Conservation (phyloP, 768 basidiomycete genomes). For the Neoboletus subvelutipes region DNA sequence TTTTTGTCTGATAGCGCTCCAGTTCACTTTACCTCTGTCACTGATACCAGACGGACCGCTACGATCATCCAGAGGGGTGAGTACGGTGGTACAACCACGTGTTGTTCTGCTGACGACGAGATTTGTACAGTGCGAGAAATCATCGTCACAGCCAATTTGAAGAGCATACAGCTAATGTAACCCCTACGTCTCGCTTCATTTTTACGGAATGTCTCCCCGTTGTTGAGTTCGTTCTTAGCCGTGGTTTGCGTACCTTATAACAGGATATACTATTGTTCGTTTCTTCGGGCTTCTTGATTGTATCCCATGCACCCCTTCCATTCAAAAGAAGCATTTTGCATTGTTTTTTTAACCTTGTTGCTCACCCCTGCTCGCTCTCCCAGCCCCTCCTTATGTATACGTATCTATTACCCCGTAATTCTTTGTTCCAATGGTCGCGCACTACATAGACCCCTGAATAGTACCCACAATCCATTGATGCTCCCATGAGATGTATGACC, state of each 20-base stretch:
- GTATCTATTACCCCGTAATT: conserved; percentile 23
- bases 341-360: conserved; percentile 12
- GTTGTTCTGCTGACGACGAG: conserved; percentile 1
- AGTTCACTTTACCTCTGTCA: conserved; percentile 83
- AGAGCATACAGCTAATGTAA: conserved; percentile 45
- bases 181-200: conserved; percentile 1
- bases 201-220: neutral
- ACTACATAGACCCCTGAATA: conserved; percentile 4
- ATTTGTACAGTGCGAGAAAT: conserved; percentile 58
- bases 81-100: conserved; percentile 20
- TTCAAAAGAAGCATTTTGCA: conserved; percentile 14
- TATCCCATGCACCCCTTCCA: conserved; percentile 11
- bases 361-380: neutral
- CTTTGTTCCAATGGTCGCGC: neutral
- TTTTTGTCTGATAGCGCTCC: conserved; percentile 11
- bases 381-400: conserved; percentile 19
- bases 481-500: neutral
- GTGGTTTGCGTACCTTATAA: conserved; percentile 18
- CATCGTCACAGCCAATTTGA: conserved; percentile 65
- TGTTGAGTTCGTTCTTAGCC: conserved; percentile 10
- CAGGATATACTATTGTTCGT: conserved; percentile 16
- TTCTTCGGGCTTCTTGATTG: conserved; percentile 12
- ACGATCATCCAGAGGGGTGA: conserved; percentile 73
- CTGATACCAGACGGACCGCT: conserved; percentile 71
- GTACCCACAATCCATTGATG: neutral